These are phyloP conservation scores for Fusarium sulawesiense DNA, from an alignment of 2,329 filamentous ascomycete genomes.

Conservation along the genomic window DNA sequence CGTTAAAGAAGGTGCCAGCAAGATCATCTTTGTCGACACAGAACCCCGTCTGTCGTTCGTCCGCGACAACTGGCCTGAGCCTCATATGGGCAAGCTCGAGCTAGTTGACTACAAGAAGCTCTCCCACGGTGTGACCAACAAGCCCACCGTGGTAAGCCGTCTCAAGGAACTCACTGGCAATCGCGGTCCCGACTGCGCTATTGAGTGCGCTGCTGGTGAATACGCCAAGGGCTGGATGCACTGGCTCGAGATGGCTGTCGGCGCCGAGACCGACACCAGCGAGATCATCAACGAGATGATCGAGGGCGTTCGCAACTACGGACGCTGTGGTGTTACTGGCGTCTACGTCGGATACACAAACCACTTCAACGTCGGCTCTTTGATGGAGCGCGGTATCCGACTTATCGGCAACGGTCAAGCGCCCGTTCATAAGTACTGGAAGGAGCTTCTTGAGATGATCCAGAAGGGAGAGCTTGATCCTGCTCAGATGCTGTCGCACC, in stretches of 20 bases:
- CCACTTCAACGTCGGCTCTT: constrained; percentile 79
- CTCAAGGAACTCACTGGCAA: constrained; percentile 79
- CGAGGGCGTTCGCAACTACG: constrained; percentile 76
- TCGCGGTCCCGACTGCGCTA: constrained; percentile 77
- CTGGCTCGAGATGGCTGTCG: constrained; percentile 67
- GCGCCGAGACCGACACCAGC: constrained; percentile 85
- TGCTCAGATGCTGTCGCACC: constrained; percentile 83
- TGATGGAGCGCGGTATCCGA: constrained; percentile 89
- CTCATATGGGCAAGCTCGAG: constrained; percentile 67
- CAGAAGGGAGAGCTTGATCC: constrained; percentile 77
- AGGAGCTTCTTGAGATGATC: constrained; percentile 76
- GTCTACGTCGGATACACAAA: constrained; percentile 68
- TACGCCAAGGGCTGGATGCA: constrained; percentile 72
- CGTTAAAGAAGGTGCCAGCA: constrained; percentile 76
- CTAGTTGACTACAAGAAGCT: constrained; percentile 75
- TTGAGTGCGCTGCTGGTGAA: constrained; percentile 74
- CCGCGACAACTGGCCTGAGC: constrained; percentile 67
- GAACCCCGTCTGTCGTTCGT: constrained; percentile 77
- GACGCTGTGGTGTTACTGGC: constrained; percentile 81
- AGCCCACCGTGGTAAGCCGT: constrained; percentile 73
- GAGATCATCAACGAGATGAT: constrained; percentile 87
- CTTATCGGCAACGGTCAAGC: constrained; percentile 75
- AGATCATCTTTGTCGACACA: constrained; percentile 83
- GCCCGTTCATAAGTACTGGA: constrained; percentile 87
- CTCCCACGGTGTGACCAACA: constrained; percentile 66